Percentiles rank a stretch among this genome's conserved stretches.
These are phyloP conservation scores for Rhododendron ovatum DNA, from an alignment of 148 eudicot species.

Conservation along the genomic window DNA sequence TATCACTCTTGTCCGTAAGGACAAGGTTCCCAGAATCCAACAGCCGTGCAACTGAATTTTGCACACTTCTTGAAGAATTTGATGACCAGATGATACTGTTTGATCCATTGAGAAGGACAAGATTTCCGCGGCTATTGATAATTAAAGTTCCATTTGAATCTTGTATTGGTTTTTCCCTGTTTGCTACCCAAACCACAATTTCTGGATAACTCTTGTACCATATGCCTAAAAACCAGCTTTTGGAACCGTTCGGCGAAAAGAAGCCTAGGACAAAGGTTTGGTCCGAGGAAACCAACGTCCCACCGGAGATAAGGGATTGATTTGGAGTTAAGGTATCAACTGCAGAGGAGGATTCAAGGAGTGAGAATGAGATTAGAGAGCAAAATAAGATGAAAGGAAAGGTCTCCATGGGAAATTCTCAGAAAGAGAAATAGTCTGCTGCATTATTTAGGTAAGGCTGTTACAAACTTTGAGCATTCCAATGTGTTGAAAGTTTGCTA, in stretches of 20 bases:
- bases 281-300: neutral
- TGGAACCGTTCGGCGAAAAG: neutral
- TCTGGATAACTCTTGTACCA: conserved; percentile 1
- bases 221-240: neutral
- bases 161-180: neutral
- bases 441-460: neutral
- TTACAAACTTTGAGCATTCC: no score
- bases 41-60: conserved; percentile 5
- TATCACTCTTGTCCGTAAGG: neutral
- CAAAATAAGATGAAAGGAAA: neutral
- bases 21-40: conserved; percentile 26
- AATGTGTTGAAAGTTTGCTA: no score
- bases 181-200: neutral
- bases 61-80: neutral
- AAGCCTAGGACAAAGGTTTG: conserved; percentile 3
- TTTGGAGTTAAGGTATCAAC: neutral
- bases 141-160: neutral
- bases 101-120: neutral
- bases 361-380: neutral
- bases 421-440: neutral
- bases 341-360: neutral
- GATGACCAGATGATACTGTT: conserved; percentile 9
- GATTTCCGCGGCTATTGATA: neutral
- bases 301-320: neutral
- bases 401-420: neutral